Conservation (phyloP, 148 eudicot genomes). For the Dianthus caryophyllus region DNA sequence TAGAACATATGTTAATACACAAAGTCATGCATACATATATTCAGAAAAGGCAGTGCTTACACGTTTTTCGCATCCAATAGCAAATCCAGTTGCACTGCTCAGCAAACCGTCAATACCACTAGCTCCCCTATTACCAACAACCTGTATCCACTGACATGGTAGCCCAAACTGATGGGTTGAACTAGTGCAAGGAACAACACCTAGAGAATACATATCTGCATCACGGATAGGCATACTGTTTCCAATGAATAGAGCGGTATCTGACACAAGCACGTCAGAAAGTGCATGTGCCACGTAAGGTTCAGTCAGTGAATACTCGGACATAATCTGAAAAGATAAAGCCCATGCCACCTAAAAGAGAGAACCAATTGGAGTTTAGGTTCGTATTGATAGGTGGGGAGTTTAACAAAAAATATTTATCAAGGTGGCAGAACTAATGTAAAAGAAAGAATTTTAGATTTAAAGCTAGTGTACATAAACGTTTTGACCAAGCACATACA, state of each 20-base stretch:
- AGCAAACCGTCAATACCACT: conserved; percentile 99
- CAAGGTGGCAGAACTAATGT: background rate
- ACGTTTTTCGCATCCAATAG: conserved; percentile 83
- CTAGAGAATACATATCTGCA: conserved; percentile 72
- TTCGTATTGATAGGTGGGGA: background rate
- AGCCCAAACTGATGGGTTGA: conserved; percentile 31
- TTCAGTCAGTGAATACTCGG: conserved; percentile 66
- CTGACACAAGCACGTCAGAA: conserved; percentile 48
- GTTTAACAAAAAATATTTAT: background rate
- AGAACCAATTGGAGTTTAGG: conserved; percentile 15
- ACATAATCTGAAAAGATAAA: conserved; percentile 49
- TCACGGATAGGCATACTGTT: conserved; percentile 98
- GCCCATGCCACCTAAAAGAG: conserved; percentile 70
- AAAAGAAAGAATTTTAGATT: background rate
- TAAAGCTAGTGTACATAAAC: conserved; percentile 2
- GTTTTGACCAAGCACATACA: background rate
- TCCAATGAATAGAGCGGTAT: conserved; percentile 78
- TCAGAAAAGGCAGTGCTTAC: conserved; percentile 39
- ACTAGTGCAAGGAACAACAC: conserved; percentile 32
- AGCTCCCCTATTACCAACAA: conserved; percentile 89
- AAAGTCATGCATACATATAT: background rate
- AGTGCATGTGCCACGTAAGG: conserved; percentile 62
- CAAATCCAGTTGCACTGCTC: conserved; percentile 85
- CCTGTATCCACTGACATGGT: conserved; percentile 57
- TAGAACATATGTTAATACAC: background rate